phyloP scores from a whole-genome alignment of 78 protist genomes.

The Polysphondylium violaceum region DNA sequence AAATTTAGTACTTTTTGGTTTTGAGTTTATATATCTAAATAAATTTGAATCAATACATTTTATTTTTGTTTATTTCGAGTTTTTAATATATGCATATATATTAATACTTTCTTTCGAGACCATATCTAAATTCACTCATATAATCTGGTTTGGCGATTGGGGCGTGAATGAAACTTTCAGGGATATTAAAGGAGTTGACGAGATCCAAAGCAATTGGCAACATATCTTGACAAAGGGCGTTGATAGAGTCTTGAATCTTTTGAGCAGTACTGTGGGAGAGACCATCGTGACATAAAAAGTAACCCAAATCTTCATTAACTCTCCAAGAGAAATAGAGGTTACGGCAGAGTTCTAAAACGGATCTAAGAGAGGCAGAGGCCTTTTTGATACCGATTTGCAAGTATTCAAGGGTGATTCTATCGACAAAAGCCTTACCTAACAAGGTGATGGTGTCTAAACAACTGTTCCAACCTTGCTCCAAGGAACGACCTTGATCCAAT shows the following conservation, averaged over 20 bases:
- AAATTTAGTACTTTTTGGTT: too few species aligned
- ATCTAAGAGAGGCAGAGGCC: conserved; percentile 25
- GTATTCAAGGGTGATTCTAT: conserved; percentile 51
- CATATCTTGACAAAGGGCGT: conserved; percentile 51
- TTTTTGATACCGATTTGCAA: conserved; percentile 56
- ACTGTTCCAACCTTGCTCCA: conserved; percentile 55
- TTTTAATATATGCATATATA: too few species aligned
- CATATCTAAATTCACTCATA: conserved; percentile 74
- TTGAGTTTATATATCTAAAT: too few species aligned
- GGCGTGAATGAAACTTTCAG: conserved; percentile 71
- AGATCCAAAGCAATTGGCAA: conserved; percentile 72
- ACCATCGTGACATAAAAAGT: conserved; percentile 67
- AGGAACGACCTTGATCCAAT: conserved; percentile 45
- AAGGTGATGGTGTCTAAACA: conserved; percentile 25
- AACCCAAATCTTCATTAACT: conserved; percentile 69
- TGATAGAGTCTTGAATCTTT: conserved; percentile 38
- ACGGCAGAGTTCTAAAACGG: conserved; percentile 54
- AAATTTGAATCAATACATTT: too few species aligned
- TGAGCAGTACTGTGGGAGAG: conserved; percentile 4
- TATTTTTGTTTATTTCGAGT: too few species aligned
- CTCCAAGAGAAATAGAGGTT: conserved; percentile 40
- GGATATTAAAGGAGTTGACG: conserved; percentile 60
- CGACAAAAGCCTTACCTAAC: conserved; percentile 63
- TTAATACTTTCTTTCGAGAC: conserved; percentile 53
- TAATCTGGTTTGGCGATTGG: conserved; percentile 73